phyloP scores from a whole-genome alignment of 768 basidiomycete genomes.

The Russula olivacea region DNA sequence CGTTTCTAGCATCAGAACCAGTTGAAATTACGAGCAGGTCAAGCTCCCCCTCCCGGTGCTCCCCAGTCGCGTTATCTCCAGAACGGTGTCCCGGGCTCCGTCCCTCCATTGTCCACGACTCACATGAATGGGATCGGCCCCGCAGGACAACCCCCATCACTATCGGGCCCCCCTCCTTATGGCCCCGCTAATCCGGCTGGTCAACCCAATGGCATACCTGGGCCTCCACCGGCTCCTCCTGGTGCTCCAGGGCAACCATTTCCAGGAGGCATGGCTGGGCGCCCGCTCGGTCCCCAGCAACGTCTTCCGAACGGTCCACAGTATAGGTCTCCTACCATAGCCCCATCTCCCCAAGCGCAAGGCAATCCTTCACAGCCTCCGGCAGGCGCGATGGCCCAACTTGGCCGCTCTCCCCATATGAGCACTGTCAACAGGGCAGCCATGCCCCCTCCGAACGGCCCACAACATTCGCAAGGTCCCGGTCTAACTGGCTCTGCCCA shows the following conservation, averaged over 20 bases:
- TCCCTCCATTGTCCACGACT: conserved; percentile 22
- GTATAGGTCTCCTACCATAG: conserved; percentile 62
- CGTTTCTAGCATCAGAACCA: conserved; percentile 36
- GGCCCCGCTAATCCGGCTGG: conserved; percentile 22
- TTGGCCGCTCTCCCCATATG: conserved; percentile 51
- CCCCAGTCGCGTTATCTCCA: conserved; percentile 26
- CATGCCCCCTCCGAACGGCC: conserved; percentile 48
- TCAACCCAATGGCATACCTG: conserved; percentile 30
- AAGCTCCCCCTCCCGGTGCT: conserved; percentile 3
- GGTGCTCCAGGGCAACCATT: conserved; percentile 19
- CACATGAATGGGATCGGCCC: conserved; percentile 33
- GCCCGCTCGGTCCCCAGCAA: conserved; percentile 35
- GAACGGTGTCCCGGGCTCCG: conserved; percentile 23
- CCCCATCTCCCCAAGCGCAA: conserved; percentile 51
- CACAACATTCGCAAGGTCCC: conserved; percentile 35
- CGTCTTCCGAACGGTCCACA: conserved; percentile 41
- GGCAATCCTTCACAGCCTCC: conserved; percentile 32
- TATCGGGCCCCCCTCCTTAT: conserved; percentile 21
- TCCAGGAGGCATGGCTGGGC: conserved; percentile 27
- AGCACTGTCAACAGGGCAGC: conserved; percentile 34
- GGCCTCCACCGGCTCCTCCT: conserved; percentile 3
- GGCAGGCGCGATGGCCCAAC: conserved; percentile 41
- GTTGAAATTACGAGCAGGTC: conserved; percentile 17
- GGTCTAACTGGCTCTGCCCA: conserved; percentile 35
- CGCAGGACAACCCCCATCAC: conserved; percentile 23